A percentile compares a stretch with the other conserved stretches of the same genome.
These are phyloP conservation scores for Blastobotrys peoriensis DNA, from an alignment of 805 yeast genomes.

Conservation along the genomic window DNA sequence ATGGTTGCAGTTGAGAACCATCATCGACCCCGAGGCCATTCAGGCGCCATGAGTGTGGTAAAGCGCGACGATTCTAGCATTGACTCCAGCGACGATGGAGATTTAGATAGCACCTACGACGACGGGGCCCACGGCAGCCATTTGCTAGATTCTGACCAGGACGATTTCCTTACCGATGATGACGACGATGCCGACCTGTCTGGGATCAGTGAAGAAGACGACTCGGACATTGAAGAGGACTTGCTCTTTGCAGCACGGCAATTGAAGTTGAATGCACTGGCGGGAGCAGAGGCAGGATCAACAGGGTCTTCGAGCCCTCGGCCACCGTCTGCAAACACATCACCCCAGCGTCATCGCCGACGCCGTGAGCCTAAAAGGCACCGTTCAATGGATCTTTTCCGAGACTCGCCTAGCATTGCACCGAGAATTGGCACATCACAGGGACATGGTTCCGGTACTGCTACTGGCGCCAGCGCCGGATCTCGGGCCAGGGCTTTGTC, in stretches of 20 bases:
- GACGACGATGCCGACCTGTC: slow-evolving; percentile 22
- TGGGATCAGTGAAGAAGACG: slow-evolving; percentile 37
- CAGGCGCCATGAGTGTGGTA: too few species aligned
- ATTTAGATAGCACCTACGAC: slow-evolving; percentile 11
- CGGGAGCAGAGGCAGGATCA: slow-evolving; percentile 7
- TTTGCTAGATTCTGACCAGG: slow-evolving; percentile 21
- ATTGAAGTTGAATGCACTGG: slow-evolving; percentile 22
- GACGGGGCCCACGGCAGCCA: slow-evolving; percentile 8
- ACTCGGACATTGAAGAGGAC: slow-evolving; percentile 37
- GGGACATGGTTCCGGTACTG: neutral
- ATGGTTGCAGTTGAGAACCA: neutral
- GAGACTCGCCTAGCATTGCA: neutral
- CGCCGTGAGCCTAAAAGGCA: slow-evolving; percentile 6
- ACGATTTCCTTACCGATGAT: slow-evolving; percentile 18
- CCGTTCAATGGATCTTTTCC: slow-evolving; percentile 3
- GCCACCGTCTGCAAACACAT: slow-evolving; percentile 11
- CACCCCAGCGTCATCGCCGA: slow-evolving; percentile 12
- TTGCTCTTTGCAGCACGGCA: slow-evolving; percentile 32
- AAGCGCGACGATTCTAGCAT: slow-evolving; percentile 5
- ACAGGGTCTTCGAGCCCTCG: slow-evolving; percentile 5
- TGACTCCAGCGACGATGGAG: slow-evolving; percentile 22
- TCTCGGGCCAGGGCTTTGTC: slow-evolving; percentile 8
- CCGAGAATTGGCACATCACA: neutral
- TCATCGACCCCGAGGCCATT: neutral
- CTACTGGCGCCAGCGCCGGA: neutral